Evolutionary conservation across 208 protist genomes (phyloP).

Genomic region (Trypanosoma vivax): DNA sequence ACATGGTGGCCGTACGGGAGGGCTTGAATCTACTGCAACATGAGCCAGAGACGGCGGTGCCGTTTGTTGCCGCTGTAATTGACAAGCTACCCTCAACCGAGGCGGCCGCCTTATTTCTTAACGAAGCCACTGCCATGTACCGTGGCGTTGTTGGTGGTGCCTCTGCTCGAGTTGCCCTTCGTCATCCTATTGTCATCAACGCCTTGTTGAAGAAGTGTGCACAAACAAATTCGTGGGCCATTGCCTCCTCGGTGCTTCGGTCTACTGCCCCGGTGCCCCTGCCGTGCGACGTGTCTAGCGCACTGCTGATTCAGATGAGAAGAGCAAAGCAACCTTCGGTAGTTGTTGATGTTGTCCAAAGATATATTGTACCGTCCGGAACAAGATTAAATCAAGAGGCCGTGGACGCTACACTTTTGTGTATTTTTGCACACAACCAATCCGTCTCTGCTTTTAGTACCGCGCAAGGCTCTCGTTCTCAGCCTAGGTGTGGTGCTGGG

Average conservation of each 20-base stretch:
- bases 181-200: slow-evolving; percentile 50
- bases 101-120: slow-evolving; percentile 36
- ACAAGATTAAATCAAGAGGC: slow-evolving; percentile 31
- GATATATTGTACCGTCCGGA: slow-evolving; percentile 56
- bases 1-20: background rate
- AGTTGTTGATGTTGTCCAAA: slow-evolving; percentile 55
- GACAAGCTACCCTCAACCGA: slow-evolving; percentile 50
- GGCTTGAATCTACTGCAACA: slow-evolving; percentile 36
- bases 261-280: slow-evolving; percentile 24
- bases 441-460: background rate
- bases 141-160: slow-evolving; percentile 4
- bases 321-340: slow-evolving; percentile 34
- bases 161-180: slow-evolving; percentile 11
- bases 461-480: background rate
- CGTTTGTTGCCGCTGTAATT: slow-evolving; percentile 56
- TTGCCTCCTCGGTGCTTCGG: slow-evolving; percentile 40
- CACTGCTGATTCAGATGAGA: slow-evolving; percentile 53
- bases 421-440: slow-evolving; percentile 62
- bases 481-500: background rate
- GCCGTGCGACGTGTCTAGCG: slow-evolving; percentile 52
- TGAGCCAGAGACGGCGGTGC: slow-evolving; percentile 31
- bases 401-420: slow-evolving; percentile 55
- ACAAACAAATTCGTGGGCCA: slow-evolving; percentile 24
- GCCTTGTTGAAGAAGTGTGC: slow-evolving; percentile 60
- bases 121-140: slow-evolving; percentile 14